phyloP scores from a whole-genome alignment of 352 stramenopile genomes.

The Globisporangium emineosum region DNA sequence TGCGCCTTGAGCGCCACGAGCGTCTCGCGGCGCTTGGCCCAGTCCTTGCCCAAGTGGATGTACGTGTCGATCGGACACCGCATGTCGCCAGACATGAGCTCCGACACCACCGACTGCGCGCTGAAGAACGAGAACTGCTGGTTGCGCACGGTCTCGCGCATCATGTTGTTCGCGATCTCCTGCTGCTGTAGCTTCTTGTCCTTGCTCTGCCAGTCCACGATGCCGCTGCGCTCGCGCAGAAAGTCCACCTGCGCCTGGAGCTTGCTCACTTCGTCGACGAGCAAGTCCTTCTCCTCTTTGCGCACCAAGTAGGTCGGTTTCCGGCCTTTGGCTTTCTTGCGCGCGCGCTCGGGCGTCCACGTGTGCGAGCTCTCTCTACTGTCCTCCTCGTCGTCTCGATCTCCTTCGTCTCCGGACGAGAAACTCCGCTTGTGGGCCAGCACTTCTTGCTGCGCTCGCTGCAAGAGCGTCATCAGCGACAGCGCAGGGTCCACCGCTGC shows the following conservation, averaged over 20 bases:
- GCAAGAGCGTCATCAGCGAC: constrained; percentile 9
- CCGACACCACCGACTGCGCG: constrained; percentile 42
- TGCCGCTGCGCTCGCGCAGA: constrained; percentile 26
- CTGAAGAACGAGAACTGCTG: constrained; percentile 44
- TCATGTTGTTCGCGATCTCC: constrained; percentile 42
- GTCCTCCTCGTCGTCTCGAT: constrained; percentile 3
- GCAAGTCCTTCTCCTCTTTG: constrained; percentile 44
- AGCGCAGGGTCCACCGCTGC: neutral
- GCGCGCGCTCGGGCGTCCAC: constrained; percentile 12
- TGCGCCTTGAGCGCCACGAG: constrained; percentile 41
- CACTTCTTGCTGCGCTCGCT: neutral
- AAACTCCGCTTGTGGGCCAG: constrained; percentile 2
- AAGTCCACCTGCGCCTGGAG: constrained; percentile 37
- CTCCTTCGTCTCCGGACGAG: constrained; percentile 3
- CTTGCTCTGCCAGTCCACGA: constrained; percentile 15
- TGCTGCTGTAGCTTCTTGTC: constrained; percentile 29
- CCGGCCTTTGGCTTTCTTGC: constrained; percentile 29
- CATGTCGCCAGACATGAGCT: constrained; percentile 27
- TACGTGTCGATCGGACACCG: constrained; percentile 40
- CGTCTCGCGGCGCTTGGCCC: constrained; percentile 26
- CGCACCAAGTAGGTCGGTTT: constrained; percentile 50
- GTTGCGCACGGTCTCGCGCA: constrained; percentile 42
- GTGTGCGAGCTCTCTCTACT: neutral
- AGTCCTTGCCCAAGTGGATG: constrained; percentile 42
- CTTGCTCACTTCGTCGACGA: constrained; percentile 34